These are phyloP conservation scores for Globisporangium viniferum DNA, from an alignment of 352 stramenopile species.

Conservation along the genomic window DNA sequence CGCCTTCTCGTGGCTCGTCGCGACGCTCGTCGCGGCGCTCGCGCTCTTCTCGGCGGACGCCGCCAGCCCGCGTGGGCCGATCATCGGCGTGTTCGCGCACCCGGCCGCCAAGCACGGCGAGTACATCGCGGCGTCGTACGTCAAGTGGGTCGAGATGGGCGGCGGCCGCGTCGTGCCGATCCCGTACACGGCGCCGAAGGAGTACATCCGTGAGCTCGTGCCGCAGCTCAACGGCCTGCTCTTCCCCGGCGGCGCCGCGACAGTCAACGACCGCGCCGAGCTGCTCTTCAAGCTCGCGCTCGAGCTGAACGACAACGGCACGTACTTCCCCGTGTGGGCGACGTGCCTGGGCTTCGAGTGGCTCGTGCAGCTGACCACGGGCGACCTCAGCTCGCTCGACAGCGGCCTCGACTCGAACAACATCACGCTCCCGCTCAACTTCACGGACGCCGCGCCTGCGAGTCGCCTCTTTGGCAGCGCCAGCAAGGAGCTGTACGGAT, in stretches of 20 bases:
- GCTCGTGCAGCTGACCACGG: not conserved
- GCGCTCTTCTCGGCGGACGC: not conserved
- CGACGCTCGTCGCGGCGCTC: not conserved
- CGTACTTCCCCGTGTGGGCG: not conserved
- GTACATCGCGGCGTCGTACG: conserved; percentile 49
- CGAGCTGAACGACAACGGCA: not conserved
- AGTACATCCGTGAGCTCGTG: not conserved
- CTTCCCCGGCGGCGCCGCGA: not conserved
- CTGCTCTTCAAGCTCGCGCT: not conserved
- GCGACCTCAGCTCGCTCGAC: not conserved
- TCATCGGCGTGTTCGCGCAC: not conserved
- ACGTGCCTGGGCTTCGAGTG: not conserved
- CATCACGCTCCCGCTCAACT: not conserved
- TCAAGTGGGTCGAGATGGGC: not conserved
- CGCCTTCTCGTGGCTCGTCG: not conserved
- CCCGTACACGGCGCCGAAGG: not conserved
- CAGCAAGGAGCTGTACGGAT: not conserved
- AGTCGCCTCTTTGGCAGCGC: not conserved
- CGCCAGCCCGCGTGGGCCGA: not conserved
- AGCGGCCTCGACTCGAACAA: not conserved
- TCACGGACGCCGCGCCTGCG: not conserved
- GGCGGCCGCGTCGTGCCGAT: not conserved
- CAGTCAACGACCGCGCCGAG: not conserved
- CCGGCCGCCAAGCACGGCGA: conserved; percentile 56
- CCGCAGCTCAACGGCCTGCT: not conserved